These are phyloP conservation scores for Millerozyma acaciae DNA, from an alignment of 805 yeast genomes.

Conservation along the genomic window DNA sequence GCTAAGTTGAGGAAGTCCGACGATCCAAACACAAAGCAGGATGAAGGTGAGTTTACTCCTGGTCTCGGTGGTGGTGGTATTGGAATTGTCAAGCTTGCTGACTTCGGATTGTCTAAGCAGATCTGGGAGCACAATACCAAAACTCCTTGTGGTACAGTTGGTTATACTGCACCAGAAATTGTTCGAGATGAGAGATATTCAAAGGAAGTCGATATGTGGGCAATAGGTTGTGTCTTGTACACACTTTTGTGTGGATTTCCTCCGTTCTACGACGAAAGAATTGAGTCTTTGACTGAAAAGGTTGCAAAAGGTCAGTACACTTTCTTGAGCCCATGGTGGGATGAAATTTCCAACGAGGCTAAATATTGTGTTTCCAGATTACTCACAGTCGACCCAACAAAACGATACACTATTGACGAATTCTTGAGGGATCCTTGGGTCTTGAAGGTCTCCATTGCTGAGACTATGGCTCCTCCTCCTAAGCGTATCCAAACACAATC, in stretches of 20 bases:
- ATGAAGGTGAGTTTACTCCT: slow-evolving; percentile 81
- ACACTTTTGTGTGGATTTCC: slow-evolving; percentile 96
- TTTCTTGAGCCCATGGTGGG: slow-evolving; percentile 86
- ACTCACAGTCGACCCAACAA: slow-evolving; percentile 66
- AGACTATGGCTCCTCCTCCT: slow-evolving; percentile 4
- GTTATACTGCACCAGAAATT: slow-evolving; percentile 97
- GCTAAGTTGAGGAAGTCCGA: slow-evolving; percentile 56
- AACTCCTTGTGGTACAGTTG: slow-evolving; percentile 98
- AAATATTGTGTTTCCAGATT: slow-evolving; percentile 64
- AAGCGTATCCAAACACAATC: background rate
- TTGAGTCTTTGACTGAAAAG: slow-evolving; percentile 68
- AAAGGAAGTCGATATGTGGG: slow-evolving; percentile 98
- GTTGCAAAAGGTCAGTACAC: slow-evolving; percentile 78
- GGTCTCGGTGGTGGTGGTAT: slow-evolving; percentile 91
- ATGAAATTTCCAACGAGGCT: slow-evolving; percentile 67
- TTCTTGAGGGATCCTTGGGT: slow-evolving; percentile 79
- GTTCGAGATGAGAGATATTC: slow-evolving; percentile 91
- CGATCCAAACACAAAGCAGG: slow-evolving; percentile 65
- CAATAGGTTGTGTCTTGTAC: slow-evolving; percentile 91
- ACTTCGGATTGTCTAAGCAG: slow-evolving; percentile 91
- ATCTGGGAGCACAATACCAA: slow-evolving; percentile 84
- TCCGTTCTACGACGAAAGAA: slow-evolving; percentile 86
- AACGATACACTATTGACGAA: slow-evolving; percentile 68
- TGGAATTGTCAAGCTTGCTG: slow-evolving; percentile 87
- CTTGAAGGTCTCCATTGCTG: slow-evolving; percentile 5